Conservation (phyloP, 2,329 filamentous ascomycete genomes). For the Fusarium musae region DNA sequence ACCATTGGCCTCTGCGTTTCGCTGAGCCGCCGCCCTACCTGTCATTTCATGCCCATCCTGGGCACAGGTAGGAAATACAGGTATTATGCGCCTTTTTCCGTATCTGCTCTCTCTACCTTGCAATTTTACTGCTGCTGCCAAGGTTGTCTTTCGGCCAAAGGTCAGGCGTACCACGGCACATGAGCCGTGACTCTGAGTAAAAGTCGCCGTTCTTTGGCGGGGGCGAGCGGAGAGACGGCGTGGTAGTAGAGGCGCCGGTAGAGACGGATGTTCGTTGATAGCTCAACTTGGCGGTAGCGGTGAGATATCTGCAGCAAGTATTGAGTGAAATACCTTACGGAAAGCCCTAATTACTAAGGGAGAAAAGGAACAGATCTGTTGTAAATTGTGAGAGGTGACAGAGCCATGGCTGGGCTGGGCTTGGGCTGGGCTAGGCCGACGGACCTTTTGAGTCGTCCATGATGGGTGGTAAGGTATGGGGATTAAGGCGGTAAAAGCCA, state of each 20-base stretch:
- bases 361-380: neutral
- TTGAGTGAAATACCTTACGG: neutral
- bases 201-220: conserved; percentile 15
- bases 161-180: conserved; percentile 33
- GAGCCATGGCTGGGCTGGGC: neutral
- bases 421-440: neutral
- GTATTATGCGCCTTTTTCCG: conserved; percentile 18
- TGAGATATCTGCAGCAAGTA: neutral
- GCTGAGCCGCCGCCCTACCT: conserved; percentile 8
- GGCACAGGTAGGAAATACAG: neutral
- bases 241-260: conserved; percentile 15
- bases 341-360: neutral
- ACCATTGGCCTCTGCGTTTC: conserved; percentile 11
- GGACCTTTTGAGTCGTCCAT: conserved; percentile 1
- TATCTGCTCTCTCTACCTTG: neutral
- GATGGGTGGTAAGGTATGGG: neutral
- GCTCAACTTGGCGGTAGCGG: conserved; percentile 5
- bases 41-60: neutral
- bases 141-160: conserved; percentile 13
- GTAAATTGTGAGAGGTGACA: neutral
- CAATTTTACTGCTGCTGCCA: conserved; percentile 7
- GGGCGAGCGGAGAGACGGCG: conserved; percentile 11
- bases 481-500: conserved; percentile 16
- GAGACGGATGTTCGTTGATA: conserved; percentile 4
- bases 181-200: conserved; percentile 35